Evolutionary conservation across 768 basidiomycete genomes (phyloP), one percentile per base, ranked within the genome.

Genomic region (Xerocomus brunneocitrinus): DNA sequence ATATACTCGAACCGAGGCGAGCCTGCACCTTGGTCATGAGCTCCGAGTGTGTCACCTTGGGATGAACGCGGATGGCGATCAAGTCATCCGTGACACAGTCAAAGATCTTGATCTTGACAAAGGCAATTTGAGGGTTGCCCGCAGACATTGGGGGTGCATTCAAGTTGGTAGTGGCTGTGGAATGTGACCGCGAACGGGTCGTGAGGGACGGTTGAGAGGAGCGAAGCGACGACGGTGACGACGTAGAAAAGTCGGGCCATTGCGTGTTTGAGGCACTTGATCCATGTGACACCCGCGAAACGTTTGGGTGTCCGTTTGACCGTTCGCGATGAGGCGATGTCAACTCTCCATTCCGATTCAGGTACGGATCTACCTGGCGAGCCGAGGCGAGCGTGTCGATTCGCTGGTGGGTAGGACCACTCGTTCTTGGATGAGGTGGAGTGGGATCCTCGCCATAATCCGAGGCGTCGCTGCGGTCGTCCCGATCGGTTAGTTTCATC

Each of bases 31-130:
- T 99, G 47, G 84, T 89, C 78, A 97, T 85, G 56, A 99, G 76
- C 64, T 95, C 92, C 9, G 71, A 74, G 63, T 90, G 87, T 8
- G 89, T 84, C 38, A 98, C 94, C 48, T 80, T 82, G 24, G 97
- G 97, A 66, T 95, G 94, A 28, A 98, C 95, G 13, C 97, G 85
- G 52, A 98, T 97, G 4, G 97, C 97, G 58, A 98, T 93, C 50
- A 98, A 75, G 69, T 99, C 97, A 66, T 98, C 95, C 25, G 92
- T 87, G 52, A 87, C 78, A 36, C 90, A 83, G 72, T 97, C 91
- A 68, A 97, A 97, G 42, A 99, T 92, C 74, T 99, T 99, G 74
- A 99, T 97, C 74, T 98, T 99, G 60, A 98, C 80, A 71, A 94
- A 98, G 24, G 95, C 89, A 13, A 85, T 83, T 64, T 90, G 86